phyloP scores from a whole-genome alignment of 805 yeast species.

The Debaryomyces hansenii region DNA sequence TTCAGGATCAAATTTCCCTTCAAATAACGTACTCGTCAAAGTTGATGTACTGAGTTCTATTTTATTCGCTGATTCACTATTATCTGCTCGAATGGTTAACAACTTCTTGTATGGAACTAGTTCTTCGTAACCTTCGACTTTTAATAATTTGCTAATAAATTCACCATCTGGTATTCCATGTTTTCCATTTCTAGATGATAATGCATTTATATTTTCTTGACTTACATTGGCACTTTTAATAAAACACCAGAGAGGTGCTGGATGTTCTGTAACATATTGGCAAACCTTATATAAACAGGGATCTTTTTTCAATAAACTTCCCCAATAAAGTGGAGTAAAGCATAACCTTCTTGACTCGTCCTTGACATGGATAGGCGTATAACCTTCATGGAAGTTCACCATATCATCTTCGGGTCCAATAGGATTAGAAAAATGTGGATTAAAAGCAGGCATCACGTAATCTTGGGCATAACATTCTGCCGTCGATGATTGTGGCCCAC shows the following conservation, averaged over 20 bases:
- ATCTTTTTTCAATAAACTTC: slow-evolving; percentile 46
- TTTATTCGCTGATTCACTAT: neutral
- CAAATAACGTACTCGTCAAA: slow-evolving; percentile 5
- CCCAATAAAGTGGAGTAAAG: slow-evolving; percentile 50
- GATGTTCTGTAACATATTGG: neutral
- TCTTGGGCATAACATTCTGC: too few relatives aligned
- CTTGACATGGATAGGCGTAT: slow-evolving; percentile 39
- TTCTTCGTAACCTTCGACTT: slow-evolving; percentile 11
- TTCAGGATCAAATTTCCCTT: slow-evolving; percentile 11
- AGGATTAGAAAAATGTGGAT: slow-evolving; percentile 1
- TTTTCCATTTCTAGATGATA: neutral
- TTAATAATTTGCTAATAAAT: slow-evolving; percentile 11
- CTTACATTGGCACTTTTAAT: neutral
- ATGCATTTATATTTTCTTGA: neutral
- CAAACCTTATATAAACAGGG: slow-evolving; percentile 16
- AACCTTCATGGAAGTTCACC: slow-evolving; percentile 39
- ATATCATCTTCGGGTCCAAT: slow-evolving; percentile 19
- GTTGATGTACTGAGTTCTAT: slow-evolving; percentile 3
- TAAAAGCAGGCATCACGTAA: too few relatives aligned
- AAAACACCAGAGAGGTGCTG: neutral
- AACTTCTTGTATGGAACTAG: neutral
- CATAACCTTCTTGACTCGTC: slow-evolving; percentile 31
- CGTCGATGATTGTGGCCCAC: too few relatives aligned
- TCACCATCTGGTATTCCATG: slow-evolving; percentile 4
- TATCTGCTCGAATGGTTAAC: neutral